Percentiles rank a stretch among this genome's conserved stretches.
phyloP scores from a whole-genome alignment of 202 grass and related monocot genomes.

The Musa balbisiana region DNA sequence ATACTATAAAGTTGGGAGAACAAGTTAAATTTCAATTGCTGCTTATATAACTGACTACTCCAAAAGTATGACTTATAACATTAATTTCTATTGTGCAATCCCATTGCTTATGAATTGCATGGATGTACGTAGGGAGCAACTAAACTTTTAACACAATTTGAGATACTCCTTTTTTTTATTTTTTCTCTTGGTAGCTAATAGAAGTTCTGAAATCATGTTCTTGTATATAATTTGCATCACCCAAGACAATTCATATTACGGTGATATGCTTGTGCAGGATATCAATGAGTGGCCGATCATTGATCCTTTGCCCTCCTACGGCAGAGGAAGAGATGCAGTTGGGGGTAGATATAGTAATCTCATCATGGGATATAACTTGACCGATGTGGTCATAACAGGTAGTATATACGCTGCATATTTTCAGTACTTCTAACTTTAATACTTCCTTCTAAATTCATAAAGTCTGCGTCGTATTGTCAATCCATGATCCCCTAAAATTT shows the following conservation, averaged over 20 bases:
- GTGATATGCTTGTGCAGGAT: slow-evolving; percentile 36
- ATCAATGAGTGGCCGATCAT: slow-evolving; percentile 65
- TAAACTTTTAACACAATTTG: neutral
- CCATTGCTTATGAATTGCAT: neutral
- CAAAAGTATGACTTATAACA: too few relatives aligned
- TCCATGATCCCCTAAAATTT: too few relatives aligned
- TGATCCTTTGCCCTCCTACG: slow-evolving; percentile 81
- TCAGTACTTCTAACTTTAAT: too few relatives aligned
- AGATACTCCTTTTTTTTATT: neutral
- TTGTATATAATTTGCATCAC: neutral
- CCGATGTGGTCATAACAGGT: slow-evolving; percentile 88
- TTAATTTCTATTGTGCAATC: too few relatives aligned
- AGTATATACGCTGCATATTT: neutral
- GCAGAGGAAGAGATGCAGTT: slow-evolving; percentile 57
- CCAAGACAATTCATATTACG: neutral
- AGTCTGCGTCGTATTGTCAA: too few relatives aligned
- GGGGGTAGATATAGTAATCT: slow-evolving; percentile 52
- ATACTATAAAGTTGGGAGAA: too few relatives aligned
- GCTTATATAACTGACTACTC: too few relatives aligned
- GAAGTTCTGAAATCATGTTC: neutral
- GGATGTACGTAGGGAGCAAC: neutral
- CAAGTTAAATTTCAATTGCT: too few relatives aligned
- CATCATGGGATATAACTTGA: slow-evolving; percentile 73
- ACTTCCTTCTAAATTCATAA: neutral
- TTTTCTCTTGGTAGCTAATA: too few relatives aligned